Evolutionary conservation across 2,329 filamentous ascomycete genomes (phyloP).

Genomic region (Pseudocercospora macadamiae): DNA sequence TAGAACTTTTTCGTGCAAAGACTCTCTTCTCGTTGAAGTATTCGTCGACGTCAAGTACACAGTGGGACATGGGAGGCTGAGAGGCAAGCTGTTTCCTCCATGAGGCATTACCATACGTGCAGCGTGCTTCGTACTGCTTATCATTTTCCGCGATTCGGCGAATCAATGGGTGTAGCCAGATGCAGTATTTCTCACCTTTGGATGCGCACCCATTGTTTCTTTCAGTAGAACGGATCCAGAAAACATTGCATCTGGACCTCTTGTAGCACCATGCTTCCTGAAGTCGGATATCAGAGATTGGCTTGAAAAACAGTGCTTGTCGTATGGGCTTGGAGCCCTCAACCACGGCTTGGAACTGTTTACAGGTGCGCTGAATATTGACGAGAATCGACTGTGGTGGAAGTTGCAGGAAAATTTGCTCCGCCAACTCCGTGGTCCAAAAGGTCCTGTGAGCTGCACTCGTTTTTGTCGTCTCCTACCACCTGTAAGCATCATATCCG

Average conservation of each 20-base stretch:
- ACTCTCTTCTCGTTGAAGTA: background rate
- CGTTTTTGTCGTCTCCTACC: no score
- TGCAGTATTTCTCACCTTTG: background rate
- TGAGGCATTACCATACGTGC: constrained; percentile 9
- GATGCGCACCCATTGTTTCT: background rate
- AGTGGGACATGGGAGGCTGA: constrained; percentile 7
- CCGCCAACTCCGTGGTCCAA: constrained; percentile 35
- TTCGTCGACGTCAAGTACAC: background rate
- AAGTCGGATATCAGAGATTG: background rate
- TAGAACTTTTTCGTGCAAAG: background rate
- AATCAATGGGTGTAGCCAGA: background rate
- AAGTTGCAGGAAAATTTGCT: constrained; percentile 24
- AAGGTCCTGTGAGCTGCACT: constrained; percentile 6
- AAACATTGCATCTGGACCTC: background rate
- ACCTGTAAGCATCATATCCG: no score
- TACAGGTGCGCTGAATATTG: constrained; percentile 18
- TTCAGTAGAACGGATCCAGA: background rate
- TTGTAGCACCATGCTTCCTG: background rate
- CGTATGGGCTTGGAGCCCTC: constrained; percentile 16
- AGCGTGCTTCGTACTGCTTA: background rate
- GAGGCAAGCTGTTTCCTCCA: constrained; percentile 17
- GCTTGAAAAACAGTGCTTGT: constrained; percentile 21
- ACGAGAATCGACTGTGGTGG: constrained; percentile 16
- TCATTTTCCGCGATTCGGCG: background rate
- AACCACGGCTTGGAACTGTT: constrained; percentile 16